Evolutionary conservation across 192 early-diverging fungal species (phyloP).

Genomic region (Entomortierella parvispora): DNA sequence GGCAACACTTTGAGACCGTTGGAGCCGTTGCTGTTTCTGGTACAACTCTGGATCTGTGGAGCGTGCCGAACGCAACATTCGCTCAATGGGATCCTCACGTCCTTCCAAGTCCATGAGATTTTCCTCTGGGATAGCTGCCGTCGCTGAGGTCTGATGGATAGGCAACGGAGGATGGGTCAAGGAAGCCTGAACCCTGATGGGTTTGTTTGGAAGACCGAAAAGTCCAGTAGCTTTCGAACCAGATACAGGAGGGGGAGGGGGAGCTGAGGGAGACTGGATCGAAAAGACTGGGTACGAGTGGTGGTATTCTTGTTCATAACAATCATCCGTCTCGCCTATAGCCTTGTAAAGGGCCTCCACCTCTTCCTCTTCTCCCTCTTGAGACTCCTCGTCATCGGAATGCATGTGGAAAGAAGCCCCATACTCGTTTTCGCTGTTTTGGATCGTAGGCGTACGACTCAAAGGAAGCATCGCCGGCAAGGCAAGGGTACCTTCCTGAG

Average conservation of each 20-base stretch:
- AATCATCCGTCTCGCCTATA: conserved; percentile 4
- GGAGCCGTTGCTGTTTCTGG: conserved; percentile 6
- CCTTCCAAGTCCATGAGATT: background rate
- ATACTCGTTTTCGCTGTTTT: conserved; percentile 10
- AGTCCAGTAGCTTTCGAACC: background rate
- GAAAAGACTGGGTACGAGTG: conserved; percentile 20
- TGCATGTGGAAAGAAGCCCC: background rate
- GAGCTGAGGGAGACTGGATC: background rate
- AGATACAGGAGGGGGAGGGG: too few species aligned
- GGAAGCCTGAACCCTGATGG: too few species aligned
- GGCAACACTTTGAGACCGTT: conserved; percentile 18
- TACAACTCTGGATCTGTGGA: conserved; percentile 3
- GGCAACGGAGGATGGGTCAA: too few species aligned
- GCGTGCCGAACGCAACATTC: background rate
- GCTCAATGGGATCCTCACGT: conserved; percentile 36
- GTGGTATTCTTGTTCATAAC: conserved; percentile 16
- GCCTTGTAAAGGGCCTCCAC: background rate
- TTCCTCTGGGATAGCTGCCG: background rate
- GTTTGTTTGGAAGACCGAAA: too few species aligned
- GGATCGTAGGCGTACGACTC: conserved; percentile 28
- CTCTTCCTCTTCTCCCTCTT: background rate
- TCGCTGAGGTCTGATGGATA: background rate
- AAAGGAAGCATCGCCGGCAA: conserved; percentile 21
- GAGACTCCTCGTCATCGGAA: background rate
- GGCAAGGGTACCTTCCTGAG: background rate